These are phyloP conservation scores for Malus hybrid DNA, from an alignment of 331 rosid species.

Conservation along the genomic window DNA sequence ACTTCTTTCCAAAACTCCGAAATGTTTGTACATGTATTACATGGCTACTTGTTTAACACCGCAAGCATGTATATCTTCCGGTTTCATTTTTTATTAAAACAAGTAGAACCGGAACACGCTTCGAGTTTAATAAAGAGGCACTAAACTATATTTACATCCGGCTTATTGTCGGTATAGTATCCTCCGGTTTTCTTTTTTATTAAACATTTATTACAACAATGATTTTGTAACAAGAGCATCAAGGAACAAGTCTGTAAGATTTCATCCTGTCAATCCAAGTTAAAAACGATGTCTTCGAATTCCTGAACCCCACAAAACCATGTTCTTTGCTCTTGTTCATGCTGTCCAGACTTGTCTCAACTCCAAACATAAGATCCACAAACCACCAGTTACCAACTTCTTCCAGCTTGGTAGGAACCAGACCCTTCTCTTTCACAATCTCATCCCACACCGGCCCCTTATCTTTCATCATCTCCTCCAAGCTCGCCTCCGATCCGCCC, in stretches of 20 bases:
- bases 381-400: slow-evolving; percentile 19
- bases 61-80: no score
- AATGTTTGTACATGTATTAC: background rate
- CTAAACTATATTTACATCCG: no score
- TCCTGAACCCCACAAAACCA: slow-evolving; percentile 23
- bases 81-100: no score
- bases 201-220: no score
- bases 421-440: slow-evolving; percentile 11
- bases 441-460: slow-evolving; percentile 22
- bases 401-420: slow-evolving; percentile 8
- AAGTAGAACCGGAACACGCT: no score
- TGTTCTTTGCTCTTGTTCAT: slow-evolving; percentile 28
- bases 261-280: slow-evolving; percentile 26
- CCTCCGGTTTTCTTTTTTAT: no score
- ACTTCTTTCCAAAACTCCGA: slow-evolving; percentile 50
- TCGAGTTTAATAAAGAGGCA: no score
- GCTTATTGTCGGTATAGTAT: no score
- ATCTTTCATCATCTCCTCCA: slow-evolving; percentile 10
- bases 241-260: slow-evolving; percentile 12
- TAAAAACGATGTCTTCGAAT: background rate
- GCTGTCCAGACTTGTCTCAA: background rate
- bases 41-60: no score
- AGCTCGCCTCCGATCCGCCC: background rate
- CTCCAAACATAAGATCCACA: background rate
- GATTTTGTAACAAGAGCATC: background rate